These are phyloP conservation scores for Akanthomyces uredinophilus DNA, from an alignment of 2,329 filamentous ascomycete genomes.

Conservation along the genomic window DNA sequence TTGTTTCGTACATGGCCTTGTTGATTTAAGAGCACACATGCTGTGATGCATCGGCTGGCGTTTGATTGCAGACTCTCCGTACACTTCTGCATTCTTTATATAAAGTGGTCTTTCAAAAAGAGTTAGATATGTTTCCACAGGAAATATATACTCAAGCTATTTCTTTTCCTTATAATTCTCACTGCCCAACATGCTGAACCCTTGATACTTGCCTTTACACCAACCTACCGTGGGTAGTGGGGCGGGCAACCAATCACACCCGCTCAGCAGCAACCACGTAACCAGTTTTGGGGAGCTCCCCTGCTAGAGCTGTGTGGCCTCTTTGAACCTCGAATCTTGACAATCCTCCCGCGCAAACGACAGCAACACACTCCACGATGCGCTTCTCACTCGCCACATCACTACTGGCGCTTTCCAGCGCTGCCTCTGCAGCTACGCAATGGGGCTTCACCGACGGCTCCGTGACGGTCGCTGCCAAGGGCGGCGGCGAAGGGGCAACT, in stretches of 20 bases:
- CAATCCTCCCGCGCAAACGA: conserved; percentile 15
- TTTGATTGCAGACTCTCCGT: not conserved
- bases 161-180: too few species aligned
- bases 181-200: not conserved
- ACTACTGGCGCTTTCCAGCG: conserved; percentile 44
- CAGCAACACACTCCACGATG: conserved; percentile 27
- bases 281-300: conserved; percentile 22
- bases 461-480: conserved; percentile 61
- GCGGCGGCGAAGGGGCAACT: conserved; percentile 53
- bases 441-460: conserved; percentile 74
- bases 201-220: not conserved
- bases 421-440: conserved; percentile 49
- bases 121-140: too few species aligned
- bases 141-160: too few species aligned
- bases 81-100: not conserved
- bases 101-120: not conserved
- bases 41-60: conserved; percentile 1
- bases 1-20: not conserved
- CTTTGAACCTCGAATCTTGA: conserved; percentile 19
- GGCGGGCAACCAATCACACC: conserved; percentile 18
- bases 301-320: conserved; percentile 26
- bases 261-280: conserved; percentile 22
- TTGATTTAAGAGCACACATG: not conserved
- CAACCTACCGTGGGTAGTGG: not conserved
- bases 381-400: conserved; percentile 34